These are phyloP conservation scores for Linderniella brevidens DNA, from an alignment of 257 asterid species.

Conservation along the genomic window DNA sequence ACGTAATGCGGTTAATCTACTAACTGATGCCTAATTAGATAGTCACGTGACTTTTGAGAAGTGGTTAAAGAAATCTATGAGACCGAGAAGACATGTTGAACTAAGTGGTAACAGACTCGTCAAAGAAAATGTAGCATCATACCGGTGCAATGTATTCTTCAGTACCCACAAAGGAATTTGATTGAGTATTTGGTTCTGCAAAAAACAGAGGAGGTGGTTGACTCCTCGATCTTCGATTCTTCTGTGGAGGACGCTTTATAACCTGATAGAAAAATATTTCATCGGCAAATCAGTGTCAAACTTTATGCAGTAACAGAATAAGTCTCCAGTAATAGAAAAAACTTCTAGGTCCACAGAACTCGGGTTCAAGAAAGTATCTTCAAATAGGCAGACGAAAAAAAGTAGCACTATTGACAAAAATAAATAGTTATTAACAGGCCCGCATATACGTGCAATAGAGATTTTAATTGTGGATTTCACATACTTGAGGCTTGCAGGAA, in stretches of 20 bases:
- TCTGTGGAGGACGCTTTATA: slow-evolving; percentile 47
- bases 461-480: slow-evolving; percentile 9
- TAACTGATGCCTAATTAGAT: too few species aligned
- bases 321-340: not conserved
- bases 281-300: slow-evolving; percentile 7
- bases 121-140: slow-evolving; percentile 12
- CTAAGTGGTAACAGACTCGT: slow-evolving; percentile 3
- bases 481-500: slow-evolving; percentile 78
- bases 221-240: slow-evolving; percentile 47
- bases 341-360: not conserved
- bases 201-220: slow-evolving; percentile 71
- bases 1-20: too few species aligned
- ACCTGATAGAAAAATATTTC: slow-evolving; percentile 29
- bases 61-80: too few species aligned
- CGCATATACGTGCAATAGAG: slow-evolving; percentile 1
- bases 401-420: not conserved
- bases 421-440: not conserved
- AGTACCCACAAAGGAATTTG: slow-evolving; percentile 95
- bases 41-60: not conserved
- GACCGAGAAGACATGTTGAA: not conserved
- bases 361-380: not conserved
- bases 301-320: slow-evolving; percentile 5
- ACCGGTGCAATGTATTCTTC: slow-evolving; percentile 99
- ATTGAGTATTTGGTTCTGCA: slow-evolving; percentile 81
- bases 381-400: not conserved